Evolutionary conservation across 768 basidiomycete genomes (phyloP), one percentile per base, ranked within the genome.

Genomic region (Leccinellum albellum): DNA sequence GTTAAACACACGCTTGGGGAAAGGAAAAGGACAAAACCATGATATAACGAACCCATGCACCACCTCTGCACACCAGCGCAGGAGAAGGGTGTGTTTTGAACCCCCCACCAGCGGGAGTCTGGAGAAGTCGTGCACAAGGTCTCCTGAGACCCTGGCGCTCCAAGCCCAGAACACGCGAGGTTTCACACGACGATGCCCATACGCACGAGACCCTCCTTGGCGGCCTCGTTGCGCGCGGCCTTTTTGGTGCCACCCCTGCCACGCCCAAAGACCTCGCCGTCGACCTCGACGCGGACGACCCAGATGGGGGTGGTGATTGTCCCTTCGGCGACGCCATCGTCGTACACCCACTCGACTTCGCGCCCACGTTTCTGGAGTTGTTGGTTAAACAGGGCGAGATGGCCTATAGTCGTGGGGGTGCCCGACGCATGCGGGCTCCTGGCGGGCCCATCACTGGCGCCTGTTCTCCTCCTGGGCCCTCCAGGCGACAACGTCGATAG

Each of bases 361-460:
- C 75, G 77, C 64, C 75, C 77, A 26, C 66, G 62, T 71, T 82
- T 87, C 71, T 88, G 85, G 54, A 91, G 68, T 55, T 81, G 76
- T 73, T 91, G 89, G 66, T 92, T 92, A 78, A 92, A 91, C 53
- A 92, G 72, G 35, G 87, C 86, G 12, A 92, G 81, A 66, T 91
- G 86, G 4, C 90, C 90, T 31, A 73, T 71, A 49, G 68, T 74
- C 13, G 73, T 65, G 28, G 70, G 56, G 40, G 67, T 67, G 26
- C 66, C 63, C 15, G 67, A 53, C 42, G 67, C 58, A 24, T 52
- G 69, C n/a, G 66, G 58, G 20, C 54, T 12, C 50, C 29, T 54
- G 54, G 51, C 10, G 59, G 23, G 24, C 53, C 66, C 48, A 51
- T 66, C 59, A 66, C 57, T 2, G 54, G 50, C n/a, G 1, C 60